Base-by-base conservation (phyloP, 805 yeast species). In the Metschnikowia continentalis region DNA sequence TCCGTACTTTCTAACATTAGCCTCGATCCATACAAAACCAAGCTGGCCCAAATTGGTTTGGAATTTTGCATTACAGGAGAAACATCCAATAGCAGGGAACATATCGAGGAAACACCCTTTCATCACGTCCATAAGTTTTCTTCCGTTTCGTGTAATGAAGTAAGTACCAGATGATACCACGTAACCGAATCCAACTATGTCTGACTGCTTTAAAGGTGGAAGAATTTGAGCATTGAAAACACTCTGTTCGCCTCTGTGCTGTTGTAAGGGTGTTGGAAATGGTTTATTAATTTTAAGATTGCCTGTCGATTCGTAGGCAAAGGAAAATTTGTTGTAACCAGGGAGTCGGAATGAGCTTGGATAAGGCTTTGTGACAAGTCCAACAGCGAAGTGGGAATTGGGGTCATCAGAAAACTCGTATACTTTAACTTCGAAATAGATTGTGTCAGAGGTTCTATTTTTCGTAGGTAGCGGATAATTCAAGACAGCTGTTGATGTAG, bases 221-320 rank as follows among this genome's bases (percentile, higher is more conserved):
- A 80, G 66, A 2, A 80, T 74, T 17, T 69, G 66, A 13, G 79
- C 78, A 58, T 74, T 74, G 48, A 55, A 71, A 5, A 70, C 62
- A 50, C 78, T 73, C 42, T 69, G 65, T n/a, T 65, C 70, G 2
- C 71, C 74, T 33, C 55, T 57, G 56, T 74, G 77, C 53, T 74
- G 78, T 51, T 74, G 78, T 23, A 67, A 60, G 2, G 78, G 77
- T 1, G 77, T 71, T 1, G 78, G 74, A 44, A 83, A 80, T 20
- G 90, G 88, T 59, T 79, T 79, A 60, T 82, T 84, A 46, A 86
- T 78, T 54, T 88, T 75, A 50, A 86, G 68, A 52, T 83, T 79
- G 1, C 95, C 96, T 4, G 82, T 80, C 2, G 88, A 79, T 63
- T 87, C 92, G 61, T 87, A 82, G 2, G 86, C 86, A 45, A 88